phyloP scores from a whole-genome alignment of 257 asterid species.

The Thymus quinquecostatus region DNA sequence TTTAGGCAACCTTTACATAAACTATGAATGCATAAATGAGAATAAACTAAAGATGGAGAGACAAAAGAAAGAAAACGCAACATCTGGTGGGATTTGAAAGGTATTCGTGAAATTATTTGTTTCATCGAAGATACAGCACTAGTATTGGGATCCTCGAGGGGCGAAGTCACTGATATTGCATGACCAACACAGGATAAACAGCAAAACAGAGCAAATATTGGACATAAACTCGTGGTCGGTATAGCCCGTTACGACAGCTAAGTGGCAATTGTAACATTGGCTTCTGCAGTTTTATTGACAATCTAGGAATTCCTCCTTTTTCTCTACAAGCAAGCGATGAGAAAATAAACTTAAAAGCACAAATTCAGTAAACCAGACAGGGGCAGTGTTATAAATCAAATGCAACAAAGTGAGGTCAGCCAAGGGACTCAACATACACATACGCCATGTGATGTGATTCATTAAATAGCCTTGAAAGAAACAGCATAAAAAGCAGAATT shows the following conservation, averaged over 20 bases:
- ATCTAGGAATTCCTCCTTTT: conserved; percentile 2
- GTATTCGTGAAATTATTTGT: neutral
- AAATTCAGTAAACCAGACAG: conserved; percentile 6
- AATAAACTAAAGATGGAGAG: neutral
- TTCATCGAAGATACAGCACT: neutral
- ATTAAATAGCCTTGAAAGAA: neutral
- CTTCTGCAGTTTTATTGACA: neutral
- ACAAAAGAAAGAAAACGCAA: neutral
- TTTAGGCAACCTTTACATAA: neutral
- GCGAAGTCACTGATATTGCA: neutral
- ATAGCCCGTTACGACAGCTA: neutral
- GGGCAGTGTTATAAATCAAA: neutral
- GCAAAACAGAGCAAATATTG: neutral
- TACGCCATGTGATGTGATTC: neutral
- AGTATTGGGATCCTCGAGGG: neutral
- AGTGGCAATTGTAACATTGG: neutral
- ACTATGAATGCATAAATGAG: neutral
- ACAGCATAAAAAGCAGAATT: conserved; percentile 15
- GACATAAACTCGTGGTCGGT: neutral
- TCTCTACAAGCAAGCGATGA: neutral
- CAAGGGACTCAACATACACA: conserved; percentile 4
- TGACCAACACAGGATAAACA: neutral
- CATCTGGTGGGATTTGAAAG: neutral
- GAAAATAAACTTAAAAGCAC: neutral
- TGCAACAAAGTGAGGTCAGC: neutral